Evolutionary conservation across 495 filamentous ascomycete species (phyloP).

Genomic region (Penicillium verhagenii): DNA sequence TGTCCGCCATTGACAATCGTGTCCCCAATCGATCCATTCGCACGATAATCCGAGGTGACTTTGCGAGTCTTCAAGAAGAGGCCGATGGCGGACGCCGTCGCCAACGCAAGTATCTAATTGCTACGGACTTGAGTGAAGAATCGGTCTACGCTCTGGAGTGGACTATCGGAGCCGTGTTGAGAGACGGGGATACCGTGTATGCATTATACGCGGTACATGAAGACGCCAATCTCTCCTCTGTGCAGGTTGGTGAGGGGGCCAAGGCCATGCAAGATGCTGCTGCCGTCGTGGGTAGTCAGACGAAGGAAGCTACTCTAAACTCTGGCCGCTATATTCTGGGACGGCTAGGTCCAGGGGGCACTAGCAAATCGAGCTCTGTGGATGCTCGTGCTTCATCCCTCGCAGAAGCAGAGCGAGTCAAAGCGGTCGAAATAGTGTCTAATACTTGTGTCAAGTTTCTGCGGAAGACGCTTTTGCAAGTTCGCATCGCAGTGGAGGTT

Average conservation of each 20-base stretch:
- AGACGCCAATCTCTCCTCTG: constrained; percentile 52
- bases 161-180: constrained; percentile 93
- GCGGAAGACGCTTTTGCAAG: constrained; percentile 86
- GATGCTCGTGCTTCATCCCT: constrained; percentile 49
- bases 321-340: constrained; percentile 34
- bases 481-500: constrained; percentile 88
- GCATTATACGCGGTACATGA: constrained; percentile 91
- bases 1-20: constrained; percentile 71
- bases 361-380: constrained; percentile 42
- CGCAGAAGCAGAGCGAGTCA: constrained; percentile 72
- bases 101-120: constrained; percentile 84
- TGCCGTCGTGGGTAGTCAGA: constrained; percentile 54
- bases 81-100: constrained; percentile 70
- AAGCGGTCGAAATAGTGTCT: constrained; percentile 74
- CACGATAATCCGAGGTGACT: constrained; percentile 87
- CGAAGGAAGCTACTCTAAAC: constrained; percentile 38
- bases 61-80: constrained; percentile 65
- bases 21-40: constrained; percentile 80
- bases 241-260: constrained; percentile 57
- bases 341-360: constrained; percentile 36
- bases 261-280: constrained; percentile 71
- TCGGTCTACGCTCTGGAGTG: constrained; percentile 93
- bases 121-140: constrained; percentile 90
- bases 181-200: constrained; percentile 90
- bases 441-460: constrained; percentile 77